Base-by-base conservation (phyloP, 306 rosid species). In the Carpinus fangiana region DNA sequence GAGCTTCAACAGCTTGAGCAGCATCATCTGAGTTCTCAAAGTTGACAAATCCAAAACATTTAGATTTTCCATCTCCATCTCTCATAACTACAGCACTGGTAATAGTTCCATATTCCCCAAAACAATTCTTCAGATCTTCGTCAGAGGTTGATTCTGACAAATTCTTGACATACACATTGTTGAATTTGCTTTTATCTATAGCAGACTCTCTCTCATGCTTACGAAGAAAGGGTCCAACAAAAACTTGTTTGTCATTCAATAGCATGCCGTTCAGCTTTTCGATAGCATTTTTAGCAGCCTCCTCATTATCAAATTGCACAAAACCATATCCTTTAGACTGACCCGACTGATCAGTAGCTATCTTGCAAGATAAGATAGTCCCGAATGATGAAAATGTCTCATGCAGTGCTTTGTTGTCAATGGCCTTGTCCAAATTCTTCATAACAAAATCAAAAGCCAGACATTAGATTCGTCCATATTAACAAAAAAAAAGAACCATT, bases 351-450 rank as follows among this genome's bases (percentile, higher is more conserved):
- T 74, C 74, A 6, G 78, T 75, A 21, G 68, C 85, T n/a, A 90
- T 76, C 86, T 90, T 89, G 86, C 88, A 90, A 46, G 90, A 90
- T 73, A 92, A 88, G 71, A 86, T 86, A 60, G 46, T 82, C 53
- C 97, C 95, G 14, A 92, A 92, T 38, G 93, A 51, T 62, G 87
- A 79, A 85, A 89, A 90, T 4, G 96, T 88, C 13, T 92, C 93
- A 60, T 89, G 96, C 54, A 88, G 80, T 57, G 91, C 90, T 73
- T 92, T 86, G 89, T 87, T 89, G 56, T 92, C 93, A 83, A 85
- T 92, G 68, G 85, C 82, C 93, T 85, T 92, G 47, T 90, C 97
- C 87, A 92, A 84, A 88, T 92, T 90, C 93, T 90, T 94, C 86
- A 72, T 18, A n/a, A 66, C 82, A 34, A 18, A 45, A 81, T 17